These are phyloP conservation scores for Pseudogymnoascus verrucosus DNA, from an alignment of 2,329 filamentous ascomycete genomes.

Conservation along the genomic window DNA sequence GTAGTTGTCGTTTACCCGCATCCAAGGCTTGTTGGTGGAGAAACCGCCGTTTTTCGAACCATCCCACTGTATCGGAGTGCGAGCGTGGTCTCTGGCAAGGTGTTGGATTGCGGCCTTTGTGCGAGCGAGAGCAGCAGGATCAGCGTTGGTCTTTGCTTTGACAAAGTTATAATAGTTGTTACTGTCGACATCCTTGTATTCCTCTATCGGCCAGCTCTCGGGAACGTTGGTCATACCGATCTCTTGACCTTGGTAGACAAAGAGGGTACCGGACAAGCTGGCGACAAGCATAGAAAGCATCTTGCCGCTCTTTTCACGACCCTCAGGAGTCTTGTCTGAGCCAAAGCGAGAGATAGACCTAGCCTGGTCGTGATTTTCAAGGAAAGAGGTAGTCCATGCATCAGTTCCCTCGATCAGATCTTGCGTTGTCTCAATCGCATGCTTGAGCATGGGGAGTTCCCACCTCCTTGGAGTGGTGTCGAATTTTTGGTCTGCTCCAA, in stretches of 20 bases:
- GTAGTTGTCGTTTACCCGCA: conserved; percentile 20
- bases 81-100: conserved; percentile 6
- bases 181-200: conserved; percentile 27
- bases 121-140: not conserved
- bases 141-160: not conserved
- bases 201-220: conserved; percentile 38
- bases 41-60: not conserved
- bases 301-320: conserved; percentile 28
- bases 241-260: conserved; percentile 50
- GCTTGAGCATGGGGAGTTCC: conserved; percentile 41
- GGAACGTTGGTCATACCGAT: conserved; percentile 48
- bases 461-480: conserved; percentile 33
- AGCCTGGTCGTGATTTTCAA: conserved; percentile 57
- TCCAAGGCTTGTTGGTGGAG: conserved; percentile 8
- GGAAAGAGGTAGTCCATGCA: conserved; percentile 51
- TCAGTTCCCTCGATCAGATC: conserved; percentile 43
- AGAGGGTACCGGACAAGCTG: conserved; percentile 42
- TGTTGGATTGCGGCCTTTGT: not conserved
- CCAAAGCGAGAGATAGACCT: conserved; percentile 45
- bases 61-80: conserved; percentile 10
- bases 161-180: conserved; percentile 14
- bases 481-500: conserved; percentile 43
- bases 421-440: conserved; percentile 42
- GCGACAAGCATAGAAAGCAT: conserved; percentile 41
- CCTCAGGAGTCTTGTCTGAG: conserved; percentile 19